Base-by-base conservation (phyloP, 1,284 basidiomycete species). In the Ganoderma boninense region DNA sequence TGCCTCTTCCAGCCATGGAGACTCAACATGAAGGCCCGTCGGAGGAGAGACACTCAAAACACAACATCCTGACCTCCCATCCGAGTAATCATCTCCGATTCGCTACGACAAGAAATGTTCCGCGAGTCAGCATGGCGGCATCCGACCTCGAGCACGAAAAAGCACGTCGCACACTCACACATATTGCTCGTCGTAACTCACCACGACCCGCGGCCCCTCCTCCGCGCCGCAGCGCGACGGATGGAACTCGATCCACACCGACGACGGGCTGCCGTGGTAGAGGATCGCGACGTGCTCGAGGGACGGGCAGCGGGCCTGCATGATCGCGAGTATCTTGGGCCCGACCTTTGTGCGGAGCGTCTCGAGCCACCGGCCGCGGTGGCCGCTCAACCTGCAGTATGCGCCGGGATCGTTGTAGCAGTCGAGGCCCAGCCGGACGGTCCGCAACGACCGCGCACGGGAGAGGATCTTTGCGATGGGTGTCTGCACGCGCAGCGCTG, bases 171-270 rank as follows among this genome's bases (percentile, higher is more conserved):
- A 13, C 26, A 54, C 49, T 13, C 26, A 54, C 49, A 54, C 23
- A 16, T 26, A 23, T 8, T 11, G 8, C 23, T 54, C 23, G 54
- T 32, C 29, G 54, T 57, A 57, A 32, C 54, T 29, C 29, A 57
- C 16, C 54, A 57, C 29, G 32, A 32, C 16, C 8, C 29, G 54
- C 16, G 18, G 32, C 32, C 7, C 16, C 18, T 29, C 16, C 8
- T 57, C 29, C 16, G 4, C 54, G 32, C 54, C 10, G 16, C 54
- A 23, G 23, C 49, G 23, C 16, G 54, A 35, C 18, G 54, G 54
- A 57, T 57, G 44, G 43, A 66, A 66, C 65, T 66, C 56, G 35
- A 66, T 26, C 65, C 65, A 66, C 10, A 38, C n/a, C 26, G 56
- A 13, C 6, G 26, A n/a, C 5, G 56, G 29, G 11, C 32, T 20